Conservation (phyloP, 345 rosid genomes). For the Heritiera littoralis region DNA sequence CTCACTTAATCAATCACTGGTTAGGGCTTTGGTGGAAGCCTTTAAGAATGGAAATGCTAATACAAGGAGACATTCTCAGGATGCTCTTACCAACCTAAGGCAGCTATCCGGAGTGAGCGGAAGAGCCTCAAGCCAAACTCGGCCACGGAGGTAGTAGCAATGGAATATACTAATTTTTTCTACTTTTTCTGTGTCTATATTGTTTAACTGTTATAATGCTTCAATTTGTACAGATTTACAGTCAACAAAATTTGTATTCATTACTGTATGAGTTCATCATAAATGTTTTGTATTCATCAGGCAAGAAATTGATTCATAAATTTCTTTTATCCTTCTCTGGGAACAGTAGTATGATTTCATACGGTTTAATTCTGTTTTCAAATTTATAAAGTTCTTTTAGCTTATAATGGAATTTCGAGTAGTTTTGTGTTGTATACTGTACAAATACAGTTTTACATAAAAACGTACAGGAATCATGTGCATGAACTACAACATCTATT, state of each 20-base stretch:
- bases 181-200: neutral
- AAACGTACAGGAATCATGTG: too few relatives aligned
- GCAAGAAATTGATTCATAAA: slow-evolving; percentile 8
- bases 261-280: slow-evolving; percentile 3
- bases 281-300: neutral
- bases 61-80: slow-evolving; percentile 37
- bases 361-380: neutral
- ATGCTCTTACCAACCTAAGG: slow-evolving; percentile 48
- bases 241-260: slow-evolving; percentile 16
- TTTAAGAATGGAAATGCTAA: slow-evolving; percentile 41
- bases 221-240: slow-evolving; percentile 5
- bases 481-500: too few relatives aligned
- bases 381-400: neutral
- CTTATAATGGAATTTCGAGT: neutral
- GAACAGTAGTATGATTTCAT: neutral
- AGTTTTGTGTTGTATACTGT: too few relatives aligned
- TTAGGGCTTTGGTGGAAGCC: slow-evolving; percentile 47
- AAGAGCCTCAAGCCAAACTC: slow-evolving; percentile 31
- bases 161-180: neutral
- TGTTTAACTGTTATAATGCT: neutral
- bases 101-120: slow-evolving; percentile 38
- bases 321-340: neutral
- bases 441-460: too few relatives aligned
- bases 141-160: slow-evolving; percentile 25
- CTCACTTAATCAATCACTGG: slow-evolving; percentile 34